Evolutionary conservation across 2,329 filamentous ascomycete genomes (phyloP).

Genomic region (Hypoxylon sp.): DNA sequence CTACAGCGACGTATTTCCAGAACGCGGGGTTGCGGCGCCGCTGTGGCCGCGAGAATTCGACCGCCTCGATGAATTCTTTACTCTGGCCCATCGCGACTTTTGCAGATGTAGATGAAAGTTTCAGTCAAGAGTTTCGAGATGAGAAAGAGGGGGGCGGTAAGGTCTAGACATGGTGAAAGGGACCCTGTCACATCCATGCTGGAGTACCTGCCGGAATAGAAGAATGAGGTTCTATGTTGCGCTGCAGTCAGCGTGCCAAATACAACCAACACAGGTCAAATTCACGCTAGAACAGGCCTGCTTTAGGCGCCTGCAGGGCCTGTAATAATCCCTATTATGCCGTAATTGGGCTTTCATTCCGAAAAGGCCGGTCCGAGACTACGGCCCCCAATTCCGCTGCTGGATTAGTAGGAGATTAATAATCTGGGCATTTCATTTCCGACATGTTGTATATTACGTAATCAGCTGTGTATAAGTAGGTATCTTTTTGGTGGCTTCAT

Average conservation of each 20-base stretch:
- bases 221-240: slow-evolving; percentile 8
- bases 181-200: neutral
- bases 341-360: too few species aligned
- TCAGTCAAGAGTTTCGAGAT: neutral
- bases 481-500: too few species aligned
- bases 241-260: slow-evolving; percentile 12
- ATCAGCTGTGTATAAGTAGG: too few species aligned
- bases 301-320: too few species aligned
- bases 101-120: neutral
- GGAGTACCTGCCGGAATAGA: neutral
- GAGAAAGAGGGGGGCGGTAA: neutral
- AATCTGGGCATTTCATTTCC: too few species aligned
- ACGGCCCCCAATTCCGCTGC: too few species aligned
- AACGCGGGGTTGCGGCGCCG: neutral
- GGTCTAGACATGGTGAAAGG: neutral
- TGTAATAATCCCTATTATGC: too few species aligned
- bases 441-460: too few species aligned
- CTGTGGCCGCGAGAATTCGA: neutral
- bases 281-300: neutral
- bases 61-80: slow-evolving; percentile 5
- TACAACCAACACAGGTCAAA: neutral
- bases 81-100: slow-evolving; percentile 6
- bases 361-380: too few species aligned
- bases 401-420: too few species aligned
- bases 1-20: slow-evolving; percentile 15